Base-by-base conservation (phyloP, 768 basidiomycete species). In the Auricularia auricula-judae region DNA sequence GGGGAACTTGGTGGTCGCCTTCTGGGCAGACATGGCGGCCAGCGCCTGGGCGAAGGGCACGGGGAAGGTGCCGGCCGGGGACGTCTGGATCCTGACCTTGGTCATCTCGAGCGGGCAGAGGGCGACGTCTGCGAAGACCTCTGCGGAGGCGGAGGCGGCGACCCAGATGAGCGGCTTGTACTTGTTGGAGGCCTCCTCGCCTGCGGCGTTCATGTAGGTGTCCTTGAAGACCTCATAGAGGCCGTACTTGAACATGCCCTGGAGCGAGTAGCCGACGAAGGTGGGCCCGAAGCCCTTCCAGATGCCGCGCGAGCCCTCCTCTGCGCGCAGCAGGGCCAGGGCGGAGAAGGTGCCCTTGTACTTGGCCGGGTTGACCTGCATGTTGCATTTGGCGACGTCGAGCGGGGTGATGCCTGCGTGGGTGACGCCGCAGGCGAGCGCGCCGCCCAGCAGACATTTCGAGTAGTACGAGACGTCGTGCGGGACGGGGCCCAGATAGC, bases 191-290 rank as follows among this genome's bases (percentile, higher is more conserved):
- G 83, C 78, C 74, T 93, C 90, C 76, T 95, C 87, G 62, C 94
- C 94, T 67, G 92, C 87, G 68, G 88, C 73, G 83, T 94, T 94
- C 82, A 86, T 86, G 84, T 94, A 95, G 68, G 73, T 65, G 76
- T 97, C 94, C 82, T 96, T 98, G 89, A 95, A 98, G 73, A 89
- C 75, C 78, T 98, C 94, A 76, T 97, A 97, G 75, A 95, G 90
- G 80, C 95, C 95, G 76, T 92, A 97, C 79, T 98, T 98, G 88
- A 96, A 93, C 85, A 94, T 87, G 74, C 95, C 95, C 79, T 97
- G 95, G 71, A 93, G 83, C 8, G 92, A 91, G 81, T 95, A 95
- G 68, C 95, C 93, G 76, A 96, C 81, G 67, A 93, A 80, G 66
- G 95, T 98, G 63, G 95, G 95, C 43, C 91, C 91, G 73, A 97